Evolutionary conservation across 768 basidiomycete species (phyloP), one percentile per base, ranked within the genome.

Genomic region (Chalciporus pseudorubinellus): DNA sequence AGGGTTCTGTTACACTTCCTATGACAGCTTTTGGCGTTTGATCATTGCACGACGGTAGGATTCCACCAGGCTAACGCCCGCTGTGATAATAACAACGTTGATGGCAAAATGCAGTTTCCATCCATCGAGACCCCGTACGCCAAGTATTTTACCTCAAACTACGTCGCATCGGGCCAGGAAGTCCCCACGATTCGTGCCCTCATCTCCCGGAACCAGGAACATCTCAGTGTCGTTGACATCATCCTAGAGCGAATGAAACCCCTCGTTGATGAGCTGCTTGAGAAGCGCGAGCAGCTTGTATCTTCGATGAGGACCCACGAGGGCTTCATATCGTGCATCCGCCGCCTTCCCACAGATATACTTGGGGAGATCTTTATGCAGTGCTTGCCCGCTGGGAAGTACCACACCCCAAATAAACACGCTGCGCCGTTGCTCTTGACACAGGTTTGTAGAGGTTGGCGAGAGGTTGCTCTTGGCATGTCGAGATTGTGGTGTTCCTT

Each of bases 401-500:
- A 59, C 44, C 54, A 59, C 26, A 68, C 69, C 43, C 66, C 62
- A 13, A 50, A 59, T 13, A 43, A 48, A 6, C 24, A 18, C 1
- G 44, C 57, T 2, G 71, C 70, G 0, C 77, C 79, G 16, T 51
- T 75, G 29, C 40, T 75, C 6, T 53, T 80, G 19, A 65, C 72
- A 20, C 60, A 61, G 34, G 72, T 81, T 14, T 77, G 75, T 53
- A 62, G 62, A 2, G 51, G 65, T 2, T 81, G 80, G 80, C 71
- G 71, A 53, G 47, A 61, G 5, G 49, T 79, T 14, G 72, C 66
- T 19, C 45, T 67, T 12, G 60, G 63, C 6, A 74, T 73, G 1
- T 75, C 80, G 7, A 69, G 66, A 45, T 61, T 82, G 21, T 82
- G 80, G 80, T 71, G 74, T 11, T 70, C 74, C 1, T 74, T 82